Percentiles rank a stretch among this genome's conserved stretches.
Evolutionary conservation across 2,329 filamentous ascomycete species (phyloP).

Genomic region (Aspergillus phoenicis): DNA sequence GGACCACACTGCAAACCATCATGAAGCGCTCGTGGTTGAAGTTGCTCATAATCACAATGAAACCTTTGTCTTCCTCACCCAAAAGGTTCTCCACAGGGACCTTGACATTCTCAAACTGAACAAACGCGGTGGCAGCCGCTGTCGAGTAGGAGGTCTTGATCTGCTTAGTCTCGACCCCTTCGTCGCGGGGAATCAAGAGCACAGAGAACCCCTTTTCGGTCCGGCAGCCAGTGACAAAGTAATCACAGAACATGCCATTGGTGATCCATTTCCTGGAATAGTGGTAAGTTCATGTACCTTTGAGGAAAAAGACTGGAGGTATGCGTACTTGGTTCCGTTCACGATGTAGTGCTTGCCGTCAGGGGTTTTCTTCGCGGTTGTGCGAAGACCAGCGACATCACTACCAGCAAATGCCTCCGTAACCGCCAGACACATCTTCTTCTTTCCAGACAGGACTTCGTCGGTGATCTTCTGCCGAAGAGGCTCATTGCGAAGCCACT

Average conservation of each 20-base stretch:
- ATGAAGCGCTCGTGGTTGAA: constrained; percentile 87
- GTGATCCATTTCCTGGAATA: constrained; percentile 81
- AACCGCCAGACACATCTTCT: constrained; percentile 86
- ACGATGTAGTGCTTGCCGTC: constrained; percentile 73
- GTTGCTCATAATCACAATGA: constrained; percentile 80
- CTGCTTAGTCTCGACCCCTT: constrained; percentile 66
- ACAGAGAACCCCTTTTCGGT: constrained; percentile 80
- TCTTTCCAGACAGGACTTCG: constrained; percentile 76
- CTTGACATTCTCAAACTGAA: constrained; percentile 85
- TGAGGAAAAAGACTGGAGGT: neutral
- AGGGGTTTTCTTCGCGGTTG: constrained; percentile 73
- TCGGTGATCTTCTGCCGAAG: constrained; percentile 68
- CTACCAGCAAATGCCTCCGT: constrained; percentile 86
- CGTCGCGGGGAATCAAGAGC: constrained; percentile 71
- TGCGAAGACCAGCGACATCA: constrained; percentile 78
- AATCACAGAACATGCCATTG: constrained; percentile 77
- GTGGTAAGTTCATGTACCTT: constrained; percentile 6
- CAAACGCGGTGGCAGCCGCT: constrained; percentile 74
- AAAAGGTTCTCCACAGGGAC: constrained; percentile 77
- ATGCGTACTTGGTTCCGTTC: constrained; percentile 42
- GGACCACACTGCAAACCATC: constrained; percentile 69
- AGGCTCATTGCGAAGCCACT: constrained; percentile 70
- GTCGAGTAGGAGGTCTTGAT: constrained; percentile 72
- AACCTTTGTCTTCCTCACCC: constrained; percentile 82
- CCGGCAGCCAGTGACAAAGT: constrained; percentile 79